Evolutionary conservation across 2,329 filamentous ascomycete genomes (phyloP), one percentile per base, ranked within the genome.

Genomic region (Zasmidium angulare): DNA sequence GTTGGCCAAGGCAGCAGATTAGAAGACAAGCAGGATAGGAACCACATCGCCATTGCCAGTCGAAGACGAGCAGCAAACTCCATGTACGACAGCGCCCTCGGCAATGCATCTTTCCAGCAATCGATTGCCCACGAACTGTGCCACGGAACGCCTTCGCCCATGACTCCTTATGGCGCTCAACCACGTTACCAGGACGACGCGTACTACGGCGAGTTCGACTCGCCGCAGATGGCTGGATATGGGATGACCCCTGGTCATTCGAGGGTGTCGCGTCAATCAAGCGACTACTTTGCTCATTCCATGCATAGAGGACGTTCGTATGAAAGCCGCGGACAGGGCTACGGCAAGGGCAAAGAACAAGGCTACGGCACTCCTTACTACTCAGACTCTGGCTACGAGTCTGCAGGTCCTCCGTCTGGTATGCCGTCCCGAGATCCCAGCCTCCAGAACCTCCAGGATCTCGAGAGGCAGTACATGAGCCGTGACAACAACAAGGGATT

Each of bases 1-100:
- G 73, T 86, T 47, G 76, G 79, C 21, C 58, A 57, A 21, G 59
- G 81, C 80, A 26, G 82, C 82, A 2, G 84, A 43, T 17, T 76
- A 80, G 1, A 79, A 76, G n/a, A 43, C 36, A 63, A 84, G 79
- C 78, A 79, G 29, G 52, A 56, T 4, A 19, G 29, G 14, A 56
- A 22, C 46, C n/a, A 26, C 26, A 36, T 55, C 36, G 11, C 43
- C 29, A 63, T 40, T 54, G 62, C 29, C 40, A 48, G n/a, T 9
- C 52, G 21, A 48, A 47, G 9, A 22, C 40, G 6, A 22, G 22
- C 43, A 48, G 17, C 21, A n/a, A 55, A 26, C 36, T 43, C 36
- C n/a, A 43, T 43, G 36, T 43, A 17, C n/a, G 36, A 43, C 14
- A 43, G 46, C 53, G 50, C 56, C 21, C 40, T 55, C n/a, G 23